Conservation (phyloP, 2,329 filamentous ascomycete genomes). For the Dactylellina leptospora region DNA sequence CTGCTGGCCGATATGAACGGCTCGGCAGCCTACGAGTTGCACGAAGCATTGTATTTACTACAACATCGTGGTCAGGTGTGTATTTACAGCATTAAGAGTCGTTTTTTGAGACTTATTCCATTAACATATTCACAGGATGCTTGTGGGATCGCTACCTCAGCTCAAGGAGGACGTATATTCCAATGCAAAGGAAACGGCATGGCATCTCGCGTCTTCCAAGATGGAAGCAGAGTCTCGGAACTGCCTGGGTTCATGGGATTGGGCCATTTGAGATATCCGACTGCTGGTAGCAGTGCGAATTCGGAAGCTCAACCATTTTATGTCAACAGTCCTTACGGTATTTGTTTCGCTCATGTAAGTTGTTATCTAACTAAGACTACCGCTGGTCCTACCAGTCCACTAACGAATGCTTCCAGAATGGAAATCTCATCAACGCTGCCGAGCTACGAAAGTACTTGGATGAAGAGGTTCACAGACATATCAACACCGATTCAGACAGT, state of each 20-base stretch:
- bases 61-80: constrained; percentile 63
- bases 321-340: constrained; percentile 84
- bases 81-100: constrained; percentile 58
- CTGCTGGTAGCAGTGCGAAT: constrained; percentile 82
- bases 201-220: constrained; percentile 83
- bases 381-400: no score
- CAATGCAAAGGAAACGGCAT: constrained; percentile 92
- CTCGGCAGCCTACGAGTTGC: constrained; percentile 71
- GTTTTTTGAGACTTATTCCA: constrained; percentile 72
- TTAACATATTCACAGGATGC: constrained; percentile 68
- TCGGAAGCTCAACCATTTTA: constrained; percentile 93
- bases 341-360: constrained; percentile 69
- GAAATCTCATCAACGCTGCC: constrained; percentile 83
- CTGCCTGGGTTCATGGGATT: constrained; percentile 87
- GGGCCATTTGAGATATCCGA: constrained; percentile 87
- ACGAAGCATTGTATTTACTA: constrained; percentile 76
- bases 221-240: constrained; percentile 76
- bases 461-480: constrained; percentile 79
- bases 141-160: constrained; percentile 80
- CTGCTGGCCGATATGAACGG: constrained; percentile 68
- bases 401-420: constrained; percentile 69
- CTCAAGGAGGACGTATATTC: constrained; percentile 78
- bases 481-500: constrained; percentile 89
- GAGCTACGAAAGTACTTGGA: constrained; percentile 77
- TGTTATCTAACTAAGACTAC: not conserved